These are phyloP conservation scores for Penicillium sp. DNA, from an alignment of 2,329 filamentous ascomycete genomes.

Conservation along the genomic window DNA sequence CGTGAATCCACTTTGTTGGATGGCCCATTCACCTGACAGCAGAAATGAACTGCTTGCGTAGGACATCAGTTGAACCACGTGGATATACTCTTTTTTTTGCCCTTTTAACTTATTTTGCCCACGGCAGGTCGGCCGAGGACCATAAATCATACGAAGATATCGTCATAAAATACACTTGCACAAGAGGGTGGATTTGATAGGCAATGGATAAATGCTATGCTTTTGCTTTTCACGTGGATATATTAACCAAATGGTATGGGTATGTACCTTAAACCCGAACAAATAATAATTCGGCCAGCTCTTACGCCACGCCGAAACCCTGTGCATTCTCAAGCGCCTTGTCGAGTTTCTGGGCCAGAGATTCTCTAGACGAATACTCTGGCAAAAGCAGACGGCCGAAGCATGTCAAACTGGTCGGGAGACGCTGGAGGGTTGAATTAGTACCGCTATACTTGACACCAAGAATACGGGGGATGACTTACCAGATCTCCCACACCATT, in stretches of 20 bases:
- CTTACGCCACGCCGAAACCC: conserved; percentile 81
- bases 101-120: no score
- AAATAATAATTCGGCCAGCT: conserved; percentile 1
- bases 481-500: conserved; percentile 67
- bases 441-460: background rate
- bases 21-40: conserved; percentile 7
- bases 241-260: conserved; percentile 18
- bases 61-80: no score
- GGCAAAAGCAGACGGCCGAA: conserved; percentile 88
- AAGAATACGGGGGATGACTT: conserved; percentile 23
- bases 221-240: conserved; percentile 3
- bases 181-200: no score
- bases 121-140: background rate
- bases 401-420: conserved; percentile 91
- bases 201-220: conserved; percentile 6
- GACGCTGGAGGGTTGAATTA: conserved; percentile 35
- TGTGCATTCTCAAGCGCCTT: conserved; percentile 86
- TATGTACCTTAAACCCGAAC: conserved; percentile 17
- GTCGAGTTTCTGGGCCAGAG: conserved; percentile 73
- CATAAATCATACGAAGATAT: no score
- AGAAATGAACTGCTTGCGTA: background rate
- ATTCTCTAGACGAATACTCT: conserved; percentile 73
- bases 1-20: conserved; percentile 11
- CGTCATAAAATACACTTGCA: no score
- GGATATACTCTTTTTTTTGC: no score